Conservation (phyloP, 1,139 yeast species). For the Lodderomyces pseudojiufengensis region DNA sequence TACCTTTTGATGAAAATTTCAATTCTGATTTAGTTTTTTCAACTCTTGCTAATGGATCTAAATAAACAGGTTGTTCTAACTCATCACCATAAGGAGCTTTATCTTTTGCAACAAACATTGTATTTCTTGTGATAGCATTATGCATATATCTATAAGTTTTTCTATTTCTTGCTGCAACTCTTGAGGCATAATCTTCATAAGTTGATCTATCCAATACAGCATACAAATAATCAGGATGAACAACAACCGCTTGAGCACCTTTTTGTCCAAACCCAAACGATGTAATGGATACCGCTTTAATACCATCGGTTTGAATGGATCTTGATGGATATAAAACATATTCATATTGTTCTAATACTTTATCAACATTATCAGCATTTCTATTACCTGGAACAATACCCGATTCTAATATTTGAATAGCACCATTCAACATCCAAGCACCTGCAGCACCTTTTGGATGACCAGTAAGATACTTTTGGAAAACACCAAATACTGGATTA, state of each 20-base stretch:
- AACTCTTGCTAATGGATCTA: conserved; percentile 94
- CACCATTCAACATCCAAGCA: conserved; percentile 99
- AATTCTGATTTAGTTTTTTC: conserved; percentile 45
- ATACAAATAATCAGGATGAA: conserved; percentile 90
- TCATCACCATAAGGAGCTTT: conserved; percentile 89
- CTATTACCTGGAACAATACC: conserved; percentile 99
- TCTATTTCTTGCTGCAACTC: conserved; percentile 80
- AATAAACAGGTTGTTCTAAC: conserved; percentile 83
- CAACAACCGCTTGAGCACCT: conserved; percentile 93
- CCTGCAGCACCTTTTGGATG: conserved; percentile 99
- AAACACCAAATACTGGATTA: conserved; percentile 95
- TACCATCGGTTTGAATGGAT: conserved; percentile 90
- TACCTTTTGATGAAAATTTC: conserved; percentile 39
- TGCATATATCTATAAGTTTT: conserved; percentile 94
- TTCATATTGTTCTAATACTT: conserved; percentile 74
- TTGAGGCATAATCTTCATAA: conserved; percentile 65
- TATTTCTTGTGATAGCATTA: conserved; percentile 86
- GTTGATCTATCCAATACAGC: conserved; percentile 72
- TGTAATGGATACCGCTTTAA: conserved; percentile 94
- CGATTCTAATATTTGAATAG: conserved; percentile 83
- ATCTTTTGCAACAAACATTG: conserved; percentile 90
- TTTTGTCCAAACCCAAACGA: conserved; percentile 99
- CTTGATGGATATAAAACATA: conserved; percentile 93
- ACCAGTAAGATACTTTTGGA: conserved; percentile 98
- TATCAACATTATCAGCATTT: conserved; percentile 95